Conservation (phyloP, 1,284 basidiomycete genomes). For the Trichosporon ovoides region DNA sequence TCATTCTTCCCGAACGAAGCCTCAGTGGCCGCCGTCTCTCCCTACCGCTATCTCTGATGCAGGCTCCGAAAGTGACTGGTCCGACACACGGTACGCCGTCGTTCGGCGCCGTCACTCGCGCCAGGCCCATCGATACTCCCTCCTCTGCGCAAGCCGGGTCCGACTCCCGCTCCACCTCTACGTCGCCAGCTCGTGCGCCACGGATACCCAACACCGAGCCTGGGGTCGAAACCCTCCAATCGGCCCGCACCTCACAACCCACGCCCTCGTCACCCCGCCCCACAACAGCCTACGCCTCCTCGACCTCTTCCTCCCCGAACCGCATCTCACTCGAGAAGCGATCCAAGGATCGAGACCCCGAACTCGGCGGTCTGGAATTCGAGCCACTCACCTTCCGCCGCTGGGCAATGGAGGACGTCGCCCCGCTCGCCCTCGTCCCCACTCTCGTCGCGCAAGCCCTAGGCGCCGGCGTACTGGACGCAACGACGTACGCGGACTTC, state of each 20-base stretch:
- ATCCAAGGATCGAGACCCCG: neutral
- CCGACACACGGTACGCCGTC: neutral
- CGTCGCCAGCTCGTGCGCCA: neutral
- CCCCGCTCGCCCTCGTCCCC: slow-evolving; percentile 43
- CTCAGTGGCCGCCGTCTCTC: neutral
- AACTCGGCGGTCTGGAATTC: neutral
- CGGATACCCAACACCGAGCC: no score
- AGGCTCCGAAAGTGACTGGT: neutral
- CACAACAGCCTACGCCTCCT: no score
- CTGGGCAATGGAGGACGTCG: slow-evolving; percentile 33
- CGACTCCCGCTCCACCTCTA: neutral
- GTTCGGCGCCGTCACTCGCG: neutral
- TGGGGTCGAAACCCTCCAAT: no score
- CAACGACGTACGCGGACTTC: slow-evolving; percentile 46
- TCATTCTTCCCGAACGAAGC: no score
- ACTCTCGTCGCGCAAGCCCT: slow-evolving; percentile 39
- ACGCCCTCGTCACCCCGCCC: no score
- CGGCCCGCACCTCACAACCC: no score
- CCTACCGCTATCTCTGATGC: neutral
- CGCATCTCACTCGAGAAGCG: neutral
- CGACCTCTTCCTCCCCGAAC: neutral
- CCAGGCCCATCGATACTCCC: neutral
- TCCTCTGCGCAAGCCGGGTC: neutral
- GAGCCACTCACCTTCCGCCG: neutral
- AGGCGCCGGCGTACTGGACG: slow-evolving; percentile 42